phyloP scores from a whole-genome alignment of 176 grass and related monocot species.

The Panicum miliaceum region DNA sequence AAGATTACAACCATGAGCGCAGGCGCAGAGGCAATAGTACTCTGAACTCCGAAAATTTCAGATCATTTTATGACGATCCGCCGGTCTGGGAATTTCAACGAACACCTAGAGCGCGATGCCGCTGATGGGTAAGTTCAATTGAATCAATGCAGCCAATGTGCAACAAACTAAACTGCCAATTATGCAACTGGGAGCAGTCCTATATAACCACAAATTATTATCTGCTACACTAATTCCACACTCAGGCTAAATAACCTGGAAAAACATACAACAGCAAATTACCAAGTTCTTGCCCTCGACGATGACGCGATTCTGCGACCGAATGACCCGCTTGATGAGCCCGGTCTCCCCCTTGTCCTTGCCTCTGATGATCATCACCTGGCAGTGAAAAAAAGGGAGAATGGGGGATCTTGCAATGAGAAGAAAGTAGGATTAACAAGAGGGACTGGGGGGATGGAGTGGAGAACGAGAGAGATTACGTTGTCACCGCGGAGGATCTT shows the following conservation, averaged over 20 bases:
- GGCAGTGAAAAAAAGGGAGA: neutral
- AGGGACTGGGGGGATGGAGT: neutral
- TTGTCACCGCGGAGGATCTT: conserved; percentile 93
- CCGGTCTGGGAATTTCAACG: neutral
- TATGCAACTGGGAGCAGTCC: too few relatives aligned
- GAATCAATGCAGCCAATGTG: neutral
- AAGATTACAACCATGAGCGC: neutral
- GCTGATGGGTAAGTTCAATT: neutral
- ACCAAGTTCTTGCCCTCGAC: conserved; percentile 98
- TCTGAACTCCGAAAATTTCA: too few relatives aligned
- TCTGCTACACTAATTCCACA: neutral
- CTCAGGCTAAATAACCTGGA: neutral
- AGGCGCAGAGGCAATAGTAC: too few relatives aligned
- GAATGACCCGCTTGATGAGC: conserved; percentile 82
- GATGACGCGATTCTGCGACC: conserved; percentile 89
- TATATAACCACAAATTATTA: neutral
- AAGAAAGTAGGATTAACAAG: neutral
- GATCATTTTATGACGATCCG: too few relatives aligned
- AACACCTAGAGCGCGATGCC: neutral
- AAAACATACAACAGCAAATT: neutral
- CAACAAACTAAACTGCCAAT: too few relatives aligned
- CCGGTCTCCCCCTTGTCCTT: conserved; percentile 82
- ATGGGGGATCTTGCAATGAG: neutral
- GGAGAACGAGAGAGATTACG: conserved; percentile 34
- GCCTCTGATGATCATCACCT: conserved; percentile 92